Conservation (phyloP, 2,329 filamentous ascomycete genomes). For the Diatrype stigma region DNA sequence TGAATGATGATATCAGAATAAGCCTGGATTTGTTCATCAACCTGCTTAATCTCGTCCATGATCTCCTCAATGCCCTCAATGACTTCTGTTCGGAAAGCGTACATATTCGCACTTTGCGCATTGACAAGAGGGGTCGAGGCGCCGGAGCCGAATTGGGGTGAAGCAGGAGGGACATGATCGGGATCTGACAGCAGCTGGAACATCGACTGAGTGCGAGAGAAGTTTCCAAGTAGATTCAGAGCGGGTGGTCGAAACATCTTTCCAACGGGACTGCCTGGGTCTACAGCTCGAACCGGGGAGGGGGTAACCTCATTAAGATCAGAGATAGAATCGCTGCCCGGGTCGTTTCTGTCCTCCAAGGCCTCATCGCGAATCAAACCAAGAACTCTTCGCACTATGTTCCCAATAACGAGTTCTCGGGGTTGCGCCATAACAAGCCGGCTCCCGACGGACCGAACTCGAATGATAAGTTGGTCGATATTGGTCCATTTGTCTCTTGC, state of each 20-base stretch:
- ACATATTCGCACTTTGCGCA: constrained; percentile 41
- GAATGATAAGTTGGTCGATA: constrained; percentile 72
- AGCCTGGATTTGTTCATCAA: constrained; percentile 87
- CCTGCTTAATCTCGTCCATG: constrained; percentile 88
- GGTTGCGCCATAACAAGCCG: constrained; percentile 80
- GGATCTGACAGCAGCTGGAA: constrained; percentile 81
- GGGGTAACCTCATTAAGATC: constrained; percentile 40
- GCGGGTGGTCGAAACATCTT: constrained; percentile 51
- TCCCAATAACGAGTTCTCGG: constrained; percentile 86
- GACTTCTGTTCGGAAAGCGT: constrained; percentile 83
- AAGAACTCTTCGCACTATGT: constrained; percentile 86
- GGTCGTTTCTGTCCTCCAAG: constrained; percentile 70
- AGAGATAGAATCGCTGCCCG: constrained; percentile 54
- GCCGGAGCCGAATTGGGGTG: constrained; percentile 40
- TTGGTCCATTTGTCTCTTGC: constrained; percentile 75
- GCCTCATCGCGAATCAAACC: constrained; percentile 90
- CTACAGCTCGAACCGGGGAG: constrained; percentile 12
- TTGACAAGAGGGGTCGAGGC: constrained; percentile 44
- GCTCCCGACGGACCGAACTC: constrained; percentile 74
- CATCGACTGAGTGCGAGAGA: constrained; percentile 69
- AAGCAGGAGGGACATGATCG: constrained; percentile 45
- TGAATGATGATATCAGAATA: constrained; percentile 90
- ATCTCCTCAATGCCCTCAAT: constrained; percentile 94
- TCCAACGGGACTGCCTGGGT: constrained; percentile 9
- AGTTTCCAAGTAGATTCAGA: constrained; percentile 53